Evolutionary conservation across 441 rosid species (phyloP), one percentile per base, ranked within the genome.

Genomic region (Aleurites moluccanus): DNA sequence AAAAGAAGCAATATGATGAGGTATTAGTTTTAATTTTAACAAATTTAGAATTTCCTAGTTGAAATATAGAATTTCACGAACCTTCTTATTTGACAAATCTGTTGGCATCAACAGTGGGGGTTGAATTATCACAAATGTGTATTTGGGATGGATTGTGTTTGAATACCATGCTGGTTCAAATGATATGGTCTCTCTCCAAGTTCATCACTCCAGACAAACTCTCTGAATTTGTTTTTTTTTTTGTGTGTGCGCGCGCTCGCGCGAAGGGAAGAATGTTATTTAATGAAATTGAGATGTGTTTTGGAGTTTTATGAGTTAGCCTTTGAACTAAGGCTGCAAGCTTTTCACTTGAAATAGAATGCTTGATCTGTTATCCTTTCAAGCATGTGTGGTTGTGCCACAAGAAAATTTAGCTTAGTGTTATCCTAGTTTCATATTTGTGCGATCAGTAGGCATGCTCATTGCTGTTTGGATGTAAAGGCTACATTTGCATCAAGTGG

Each of bases 1-100:
- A 81, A 0, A 95, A 95, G 96, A 95, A 91, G 77, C 96, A 91
- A 0, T 92, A 91, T 77, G 99, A 95, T 71, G 99, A 95, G 94
- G 99, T 95, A 85, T 44, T 68, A 1, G 0, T 67, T 57, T 60
- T 18, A 11, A 27, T 62, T 16, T 56, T 49, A 16, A 60, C 2
- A 5, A 21, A 1, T 57, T 13, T n/a, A 3, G 30, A 28, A 20
- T n/a, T 62, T 62, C 21, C 25, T n/a, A 5, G n/a, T 10, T 49
- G 14, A 57, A 38, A 18, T 20, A n/a, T n/a, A n/a, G n/a, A n/a
- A n/a, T n/a, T n/a, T n/a, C n/a, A n/a, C n/a, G n/a, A 44, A 3
- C 57, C 21, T 55, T 55, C 16, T 57, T 25, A n/a, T 25, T 57
- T 23, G 13, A 57, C 56, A 23, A 10, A 10, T 9, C 14, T 16